phyloP scores from a whole-genome alignment of 2,329 filamentous ascomycete genomes.

The Cercospora sp. region DNA sequence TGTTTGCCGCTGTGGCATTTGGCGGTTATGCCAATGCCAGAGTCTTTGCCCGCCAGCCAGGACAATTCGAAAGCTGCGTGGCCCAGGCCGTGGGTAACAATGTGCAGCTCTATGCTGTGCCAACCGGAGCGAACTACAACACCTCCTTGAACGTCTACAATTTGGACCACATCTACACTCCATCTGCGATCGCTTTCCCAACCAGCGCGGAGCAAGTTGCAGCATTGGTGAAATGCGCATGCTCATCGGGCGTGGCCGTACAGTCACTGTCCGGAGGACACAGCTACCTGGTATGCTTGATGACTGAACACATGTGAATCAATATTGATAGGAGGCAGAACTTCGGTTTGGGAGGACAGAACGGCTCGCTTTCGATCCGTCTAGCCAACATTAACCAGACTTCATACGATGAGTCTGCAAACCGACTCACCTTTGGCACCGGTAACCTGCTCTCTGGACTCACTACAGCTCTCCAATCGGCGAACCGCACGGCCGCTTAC shows the following conservation, averaged over 20 bases:
- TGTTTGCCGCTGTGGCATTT: conserved; percentile 5
- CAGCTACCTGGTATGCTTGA: conserved; percentile 15
- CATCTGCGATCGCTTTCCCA: conserved; percentile 18
- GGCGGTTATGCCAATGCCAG: conserved; percentile 1
- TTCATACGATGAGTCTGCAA: conserved; percentile 1
- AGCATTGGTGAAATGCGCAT: conserved; percentile 17
- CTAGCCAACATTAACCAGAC: conserved; percentile 10
- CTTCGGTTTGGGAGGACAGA: conserved; percentile 16
- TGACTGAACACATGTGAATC: not conserved
- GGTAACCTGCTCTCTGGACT: conserved; percentile 14
- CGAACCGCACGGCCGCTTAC: conserved; percentile 7
- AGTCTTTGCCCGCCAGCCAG: not conserved
- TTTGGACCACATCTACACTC: conserved; percentile 18
- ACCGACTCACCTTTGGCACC: conserved; percentile 13
- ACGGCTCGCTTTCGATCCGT: conserved; percentile 18
- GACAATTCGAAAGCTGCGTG: conserved; percentile 11
- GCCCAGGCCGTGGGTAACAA: conserved; percentile 16
- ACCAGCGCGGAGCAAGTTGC: conserved; percentile 10
- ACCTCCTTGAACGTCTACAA: conserved; percentile 17
- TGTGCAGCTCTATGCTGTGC: conserved; percentile 12
- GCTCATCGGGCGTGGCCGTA: conserved; percentile 6
- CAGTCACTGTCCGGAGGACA: conserved; percentile 21
- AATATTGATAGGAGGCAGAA: not conserved
- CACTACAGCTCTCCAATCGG: not conserved
- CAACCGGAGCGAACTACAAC: conserved; percentile 10